Evolutionary conservation across 2,329 filamentous ascomycete species (phyloP), one percentile per base, ranked within the genome.

Genomic region (Exophiala sideris): DNA sequence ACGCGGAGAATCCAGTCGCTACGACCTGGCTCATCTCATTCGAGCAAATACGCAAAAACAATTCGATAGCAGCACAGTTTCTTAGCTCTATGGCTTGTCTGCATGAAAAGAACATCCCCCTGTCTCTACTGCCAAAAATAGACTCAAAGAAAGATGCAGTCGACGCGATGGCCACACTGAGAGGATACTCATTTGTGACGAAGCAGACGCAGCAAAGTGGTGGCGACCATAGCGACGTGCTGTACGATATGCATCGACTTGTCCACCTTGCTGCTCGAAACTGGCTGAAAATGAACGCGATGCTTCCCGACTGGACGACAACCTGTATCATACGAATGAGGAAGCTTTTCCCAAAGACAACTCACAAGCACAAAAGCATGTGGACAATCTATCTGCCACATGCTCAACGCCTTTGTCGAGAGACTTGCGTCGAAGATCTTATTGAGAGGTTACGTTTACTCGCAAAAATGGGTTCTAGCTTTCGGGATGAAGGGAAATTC

Each of bases 401-500:
- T 57, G 65, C 63, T 21, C 54, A 45, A 20, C 33, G 44, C 18
- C 44, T 53, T 20, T 52, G 48, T 24, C 36, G 40, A 32, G 45
- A 44, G 12, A 18, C 14, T 2, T 18, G 7, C 9, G 34, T 41
- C 20, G 44, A 51, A 51, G 42, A 57, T 45, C 8, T 45, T 18
- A 10, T 24, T 32, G 18, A 56, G 38, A 41, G 51, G 24, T 50
- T 50, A 24, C 9, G 32, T 33, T 45, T 59, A 18, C 42, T 61
- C 21, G 38, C 39, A 24, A 57, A 49, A 39, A 59, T 51, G 33
- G 56, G 52, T 12, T 8, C 20, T 5, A 59, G 56, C 45, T 74
- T 97, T 58, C 87, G 91, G 68, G 83, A 83, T 21, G 85, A 84
- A 21, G 91, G 87, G 35, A 87, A 88, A 75, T 82, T 83, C 12